Evolutionary conservation across 108 stramenopile species (phyloP), one percentile per base, ranked within the genome.

Genomic region (Fragilaria crotonensis): DNA sequence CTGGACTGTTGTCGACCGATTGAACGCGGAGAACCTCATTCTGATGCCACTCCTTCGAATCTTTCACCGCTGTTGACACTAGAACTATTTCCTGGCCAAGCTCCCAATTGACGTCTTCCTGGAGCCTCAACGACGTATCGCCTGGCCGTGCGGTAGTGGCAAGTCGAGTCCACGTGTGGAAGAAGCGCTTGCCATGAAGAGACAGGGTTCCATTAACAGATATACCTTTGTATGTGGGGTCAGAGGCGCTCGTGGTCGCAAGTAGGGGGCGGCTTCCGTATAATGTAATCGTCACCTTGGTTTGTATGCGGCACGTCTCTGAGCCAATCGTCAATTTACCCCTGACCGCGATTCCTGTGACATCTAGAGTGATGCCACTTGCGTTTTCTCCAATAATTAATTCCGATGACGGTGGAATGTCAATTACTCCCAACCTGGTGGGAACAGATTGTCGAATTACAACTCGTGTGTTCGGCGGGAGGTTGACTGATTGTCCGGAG

Each of bases 91-190:
- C 59, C 45, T 72, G 71, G 5, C 74, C 74, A 3, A 20, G 27
- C 23, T 72, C 66, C 78, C 78, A 75, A 52, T 79, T 73, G 0
- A 76, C 74, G 23, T 30, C 44, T 5, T 73, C 25, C 45, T 79
- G 78, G 20, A 76, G 25, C 30, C 56, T 30, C 41, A 76, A 22
- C n/a, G 33, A 27, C 30, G 28, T 53, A 20, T 68, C 59, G 7
- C 70, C 66, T 25, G 30, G 11, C 2, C 30, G 25, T 20, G 51
- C 71, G 4, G 67, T 71, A 33, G 41, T 44, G 0, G 69, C 72
- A 9, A 78, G 69, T 11, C 77, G 63, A n/a, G 68, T 59, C 77
- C 77, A 78, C 0, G 72, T 74, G 18, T 46, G 59, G 32, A 44
- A 63, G 60, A 65, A 68, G 2, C 58, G 49, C 36, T 64, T 72